Percentiles rank a stretch among this genome's conserved stretches.
phyloP scores from a whole-genome alignment of 2,329 filamentous ascomycete genomes.

The Talaromyces verruculosus region DNA sequence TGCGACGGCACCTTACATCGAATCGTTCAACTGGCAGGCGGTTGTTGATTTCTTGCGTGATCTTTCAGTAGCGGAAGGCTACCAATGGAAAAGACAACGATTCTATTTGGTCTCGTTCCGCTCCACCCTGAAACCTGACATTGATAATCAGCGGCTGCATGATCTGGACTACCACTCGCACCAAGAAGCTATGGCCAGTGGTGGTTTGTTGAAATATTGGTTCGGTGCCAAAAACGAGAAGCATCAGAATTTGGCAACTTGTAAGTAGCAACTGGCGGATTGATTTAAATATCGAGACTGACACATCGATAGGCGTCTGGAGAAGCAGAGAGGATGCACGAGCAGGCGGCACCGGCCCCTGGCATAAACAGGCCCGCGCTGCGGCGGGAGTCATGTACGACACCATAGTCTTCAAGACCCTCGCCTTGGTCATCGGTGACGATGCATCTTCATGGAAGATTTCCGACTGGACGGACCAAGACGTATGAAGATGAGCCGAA shows the following conservation, averaged over 20 bases:
- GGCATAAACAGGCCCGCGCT: constrained; percentile 55
- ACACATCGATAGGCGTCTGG: constrained; percentile 62
- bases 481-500: not conserved
- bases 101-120: constrained; percentile 88
- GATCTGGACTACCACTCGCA: constrained; percentile 76
- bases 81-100: constrained; percentile 59
- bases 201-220: constrained; percentile 91
- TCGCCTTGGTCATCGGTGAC: constrained; percentile 66
- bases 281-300: constrained; percentile 29
- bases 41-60: constrained; percentile 57
- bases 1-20: constrained; percentile 69
- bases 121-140: constrained; percentile 66
- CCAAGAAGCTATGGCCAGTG: constrained; percentile 73
- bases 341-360: constrained; percentile 58
- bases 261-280: constrained; percentile 44
- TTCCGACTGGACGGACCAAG: constrained; percentile 35
- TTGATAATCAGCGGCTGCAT: constrained; percentile 67
- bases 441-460: constrained; percentile 65
- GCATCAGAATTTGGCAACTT: constrained; percentile 78
- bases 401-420: constrained; percentile 67
- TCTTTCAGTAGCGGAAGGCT: constrained; percentile 50
- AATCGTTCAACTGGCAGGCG: constrained; percentile 77
- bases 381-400: constrained; percentile 54
- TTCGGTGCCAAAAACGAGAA: constrained; percentile 72
- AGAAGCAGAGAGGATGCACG: constrained; percentile 60